These are phyloP conservation scores for Ganoderma leucocontextum DNA, from an alignment of 1,284 basidiomycete species.

Conservation along the genomic window DNA sequence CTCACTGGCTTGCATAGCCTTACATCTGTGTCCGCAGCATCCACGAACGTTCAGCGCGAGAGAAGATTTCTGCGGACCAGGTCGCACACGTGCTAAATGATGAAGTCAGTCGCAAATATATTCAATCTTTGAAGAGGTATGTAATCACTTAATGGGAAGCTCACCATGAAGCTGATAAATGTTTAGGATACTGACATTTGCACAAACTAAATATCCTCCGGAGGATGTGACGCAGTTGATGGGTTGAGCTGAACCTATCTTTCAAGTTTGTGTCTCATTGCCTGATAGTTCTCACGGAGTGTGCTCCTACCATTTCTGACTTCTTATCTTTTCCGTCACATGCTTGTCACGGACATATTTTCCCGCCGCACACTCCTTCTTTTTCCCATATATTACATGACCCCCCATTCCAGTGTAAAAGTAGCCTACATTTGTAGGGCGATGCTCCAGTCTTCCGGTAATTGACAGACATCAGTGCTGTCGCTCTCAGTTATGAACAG, in stretches of 20 bases:
- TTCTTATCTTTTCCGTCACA: too few species aligned
- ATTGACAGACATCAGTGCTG: too few species aligned
- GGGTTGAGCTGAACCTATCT: slow-evolving; percentile 53
- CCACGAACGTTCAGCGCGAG: slow-evolving; percentile 95
- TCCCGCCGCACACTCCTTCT: too few species aligned
- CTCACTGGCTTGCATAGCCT: background rate
- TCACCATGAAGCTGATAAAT: slow-evolving; percentile 40
- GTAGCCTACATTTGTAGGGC: too few species aligned
- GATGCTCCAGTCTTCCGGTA: too few species aligned
- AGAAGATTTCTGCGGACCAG: slow-evolving; percentile 96
- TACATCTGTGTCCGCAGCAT: slow-evolving; percentile 65
- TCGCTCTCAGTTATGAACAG: too few species aligned
- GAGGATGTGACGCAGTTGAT: slow-evolving; percentile 91
- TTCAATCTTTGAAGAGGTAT: slow-evolving; percentile 95
- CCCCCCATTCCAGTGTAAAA: too few species aligned
- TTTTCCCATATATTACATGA: too few species aligned
- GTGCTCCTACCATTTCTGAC: too few species aligned
- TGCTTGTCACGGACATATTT: too few species aligned
- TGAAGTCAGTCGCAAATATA: slow-evolving; percentile 98
- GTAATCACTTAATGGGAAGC: slow-evolving; percentile 30
- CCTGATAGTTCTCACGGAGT: too few species aligned
- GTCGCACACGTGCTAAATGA: slow-evolving; percentile 99
- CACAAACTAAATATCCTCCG: slow-evolving; percentile 94
- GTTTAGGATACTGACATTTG: slow-evolving; percentile 83
- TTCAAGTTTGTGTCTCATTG: background rate